Percentiles rank a stretch among this genome's conserved stretches.
phyloP scores from a whole-genome alignment of 2,329 filamentous ascomycete species.

The Pyrenophora tritici-repentis region DNA sequence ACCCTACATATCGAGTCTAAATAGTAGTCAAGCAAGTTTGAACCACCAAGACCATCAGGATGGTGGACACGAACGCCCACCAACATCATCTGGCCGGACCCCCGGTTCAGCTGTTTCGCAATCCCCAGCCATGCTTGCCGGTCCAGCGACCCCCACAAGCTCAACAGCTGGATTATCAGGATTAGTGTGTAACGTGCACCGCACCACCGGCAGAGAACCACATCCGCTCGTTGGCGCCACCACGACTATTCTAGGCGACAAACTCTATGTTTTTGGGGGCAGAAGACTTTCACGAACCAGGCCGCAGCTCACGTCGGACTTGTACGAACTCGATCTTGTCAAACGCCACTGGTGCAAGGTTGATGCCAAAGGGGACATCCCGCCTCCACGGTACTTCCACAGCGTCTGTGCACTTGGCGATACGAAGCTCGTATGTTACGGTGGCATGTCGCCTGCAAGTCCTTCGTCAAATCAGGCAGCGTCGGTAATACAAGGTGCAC shows the following conservation, averaged over 20 bases:
- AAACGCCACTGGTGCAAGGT: conserved; percentile 91
- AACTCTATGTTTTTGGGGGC: conserved; percentile 95
- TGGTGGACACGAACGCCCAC: conserved; percentile 43
- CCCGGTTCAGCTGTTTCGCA: conserved; percentile 55
- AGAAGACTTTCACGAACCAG: conserved; percentile 82
- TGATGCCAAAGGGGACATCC: conserved; percentile 81
- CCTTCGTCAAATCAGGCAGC: conserved; percentile 48
- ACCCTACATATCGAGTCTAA: conserved; percentile 50
- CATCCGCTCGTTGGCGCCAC: conserved; percentile 92
- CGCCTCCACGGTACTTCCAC: conserved; percentile 93
- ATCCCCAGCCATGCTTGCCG: conserved; percentile 45
- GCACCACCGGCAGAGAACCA: conserved; percentile 90
- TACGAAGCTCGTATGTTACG: conserved; percentile 96
- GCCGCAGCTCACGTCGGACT: conserved; percentile 82
- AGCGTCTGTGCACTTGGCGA: conserved; percentile 93
- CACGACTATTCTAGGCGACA: conserved; percentile 92
- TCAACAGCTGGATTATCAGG: conserved; percentile 67
- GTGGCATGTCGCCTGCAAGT: conserved; percentile 88
- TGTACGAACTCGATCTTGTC: conserved; percentile 93
- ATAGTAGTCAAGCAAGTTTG: conserved; percentile 55
- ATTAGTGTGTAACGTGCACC: conserved; percentile 70
- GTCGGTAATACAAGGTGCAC: conserved; percentile 42
- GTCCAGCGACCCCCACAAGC: conserved; percentile 45
- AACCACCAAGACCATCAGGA: conserved; percentile 51
- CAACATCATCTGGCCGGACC: conserved; percentile 40